Evolutionary conservation across 306 rosid species (phyloP), one percentile per base, ranked within the genome.

Genomic region (Quercus wislizeni): DNA sequence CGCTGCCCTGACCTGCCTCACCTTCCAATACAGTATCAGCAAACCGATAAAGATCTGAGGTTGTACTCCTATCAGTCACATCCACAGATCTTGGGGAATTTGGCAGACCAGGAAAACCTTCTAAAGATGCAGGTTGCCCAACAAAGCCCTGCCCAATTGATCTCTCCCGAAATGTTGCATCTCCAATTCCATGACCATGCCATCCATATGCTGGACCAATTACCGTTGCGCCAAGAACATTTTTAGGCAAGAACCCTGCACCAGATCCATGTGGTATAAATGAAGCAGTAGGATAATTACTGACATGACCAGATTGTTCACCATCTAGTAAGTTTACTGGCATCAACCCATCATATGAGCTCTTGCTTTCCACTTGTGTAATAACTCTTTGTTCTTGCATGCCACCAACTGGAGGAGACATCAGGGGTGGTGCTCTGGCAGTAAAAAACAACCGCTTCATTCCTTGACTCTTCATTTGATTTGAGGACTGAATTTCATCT

Each of bases 31-130:
- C 87, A 61, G 87, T 15, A 82, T 90, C 93, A 0, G 90, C 91
- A 72, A 87, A 90, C 57, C 87, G 68, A 80, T 90, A 90, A 75
- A 90, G 87, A 87, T 88, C 90, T 46, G 89, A 72, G 79, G 76
- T 78, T 17, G 82, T 84, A 5, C 72, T n/a, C 4, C 81, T 81
- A 52, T 62, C 72, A 35, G 81, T 54, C 74, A 54, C 65, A 74
- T 80, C 77, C 4, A 63, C 23, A 5, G 88, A 75, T 41, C 46
- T 41, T 14, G 63, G 74, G 64, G 73, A 84, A 41, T 84, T 86
- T 5, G 77, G 87, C 27, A 84, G 63, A 28, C 82, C 87, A 19
- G 78, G 10, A 75, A 75, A 75, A 75, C 74, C 81, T 46, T 80
- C 87, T 46, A 57, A 21, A 28, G 86, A 82, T 64, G 86, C 20